Conservation (phyloP, 2,329 filamentous ascomycete species). For the Pyrenochaeta sp. region DNA sequence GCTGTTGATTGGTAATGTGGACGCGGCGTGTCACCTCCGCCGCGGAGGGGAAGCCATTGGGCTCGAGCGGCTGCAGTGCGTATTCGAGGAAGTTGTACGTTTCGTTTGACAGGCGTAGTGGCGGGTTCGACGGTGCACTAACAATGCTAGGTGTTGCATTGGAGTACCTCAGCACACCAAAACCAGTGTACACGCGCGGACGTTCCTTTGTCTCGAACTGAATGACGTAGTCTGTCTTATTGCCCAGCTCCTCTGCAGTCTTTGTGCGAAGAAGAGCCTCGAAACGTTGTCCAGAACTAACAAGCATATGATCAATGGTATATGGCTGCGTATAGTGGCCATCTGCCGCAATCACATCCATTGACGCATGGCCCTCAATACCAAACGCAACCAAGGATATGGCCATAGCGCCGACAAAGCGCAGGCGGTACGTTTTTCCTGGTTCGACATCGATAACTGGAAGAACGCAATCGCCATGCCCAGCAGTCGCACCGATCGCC, state of each 20-base stretch:
- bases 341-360: slow-evolving; percentile 70
- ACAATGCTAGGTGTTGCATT: slow-evolving; percentile 6
- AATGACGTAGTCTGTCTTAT: slow-evolving; percentile 54
- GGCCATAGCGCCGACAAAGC: slow-evolving; percentile 66
- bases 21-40: slow-evolving; percentile 47
- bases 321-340: slow-evolving; percentile 60
- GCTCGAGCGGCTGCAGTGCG: slow-evolving; percentile 43
- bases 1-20: slow-evolving; percentile 37
- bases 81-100: slow-evolving; percentile 52
- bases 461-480: slow-evolving; percentile 53
- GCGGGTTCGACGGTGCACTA: slow-evolving; percentile 24
- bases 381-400: slow-evolving; percentile 64
- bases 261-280: slow-evolving; percentile 66
- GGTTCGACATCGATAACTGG: slow-evolving; percentile 67
- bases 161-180: slow-evolving; percentile 57
- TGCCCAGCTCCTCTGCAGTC: slow-evolving; percentile 53
- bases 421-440: slow-evolving; percentile 67
- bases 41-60: slow-evolving; percentile 43
- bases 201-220: slow-evolving; percentile 62
- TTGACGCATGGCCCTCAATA: slow-evolving; percentile 64
- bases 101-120: slow-evolving; percentile 41
- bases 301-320: slow-evolving; percentile 60
- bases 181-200: slow-evolving; percentile 56
- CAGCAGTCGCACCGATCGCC: slow-evolving; percentile 48
- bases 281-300: slow-evolving; percentile 68